Base-by-base conservation (phyloP, 2,329 filamentous ascomycete genomes). In the Fusarium nygamai region DNA sequence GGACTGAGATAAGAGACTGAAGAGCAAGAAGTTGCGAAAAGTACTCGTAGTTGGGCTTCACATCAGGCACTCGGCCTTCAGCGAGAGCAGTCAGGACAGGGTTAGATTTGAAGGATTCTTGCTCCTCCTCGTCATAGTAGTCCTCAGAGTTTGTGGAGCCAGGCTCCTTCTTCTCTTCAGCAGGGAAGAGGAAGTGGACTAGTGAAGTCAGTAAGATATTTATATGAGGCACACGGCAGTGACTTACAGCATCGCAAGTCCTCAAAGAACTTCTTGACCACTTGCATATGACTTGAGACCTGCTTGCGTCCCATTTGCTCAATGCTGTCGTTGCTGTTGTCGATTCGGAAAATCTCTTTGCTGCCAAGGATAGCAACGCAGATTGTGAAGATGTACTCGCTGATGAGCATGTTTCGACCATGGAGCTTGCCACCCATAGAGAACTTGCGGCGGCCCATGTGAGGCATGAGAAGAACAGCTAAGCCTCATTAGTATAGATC, bases 211-310 rank as follows among this genome's bases (percentile, higher is more conserved):
- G 75, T 64, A 24, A 36, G 20, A 20, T 16, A 17, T 57, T 19
- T 7, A 17, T 22, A 51, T 17, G 22, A 31, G 29, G 10, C 5
- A 36, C n/a, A 9, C 22, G 17, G 20, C 13, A 31, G 33, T 34
- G 17, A 85, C 90, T 87, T 83, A 92, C 90, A 92, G 80, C 88
- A 90, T 48, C 89, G 87, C 71, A 92, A 85, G 62, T 88, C 87
- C 63, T 87, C 86, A 73, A 93, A 89, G 79, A 92, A 92, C 59
- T 89, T 89, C 83, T 92, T 92, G 63, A 92, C 83, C 20, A 93
- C 91, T 79, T 93, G 91, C 78, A 93, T 92, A 78, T 93, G 91
- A 78, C 90, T 92, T 6, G 91, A 92, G 10, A 93, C 90, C 77
- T 92, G 90, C 80, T 93, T 93, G 64, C 90, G 85, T 70, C 86